Conservation (phyloP, 148 eudicot species). For the Agrostemma githago region DNA sequence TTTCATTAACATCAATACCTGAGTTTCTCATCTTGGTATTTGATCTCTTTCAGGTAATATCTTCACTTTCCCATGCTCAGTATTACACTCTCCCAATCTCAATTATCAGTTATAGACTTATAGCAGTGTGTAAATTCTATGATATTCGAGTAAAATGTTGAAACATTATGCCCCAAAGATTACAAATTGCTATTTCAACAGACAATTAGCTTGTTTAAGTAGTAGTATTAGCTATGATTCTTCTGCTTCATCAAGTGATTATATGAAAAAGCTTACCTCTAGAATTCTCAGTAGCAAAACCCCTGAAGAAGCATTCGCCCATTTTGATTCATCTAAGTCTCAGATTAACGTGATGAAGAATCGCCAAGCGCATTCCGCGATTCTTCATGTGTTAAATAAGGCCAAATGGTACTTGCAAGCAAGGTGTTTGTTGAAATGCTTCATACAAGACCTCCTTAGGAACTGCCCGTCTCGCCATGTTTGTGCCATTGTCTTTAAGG, state of each 20-base stretch:
- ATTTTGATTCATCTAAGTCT: slow-evolving; percentile 44
- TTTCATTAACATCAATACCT: too few relatives aligned
- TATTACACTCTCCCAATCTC: neutral
- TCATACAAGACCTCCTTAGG: slow-evolving; percentile 42
- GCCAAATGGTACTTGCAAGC: slow-evolving; percentile 59
- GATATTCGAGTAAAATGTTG: slow-evolving; percentile 32
- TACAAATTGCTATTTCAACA: slow-evolving; percentile 12
- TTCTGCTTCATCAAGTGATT: slow-evolving; percentile 25
- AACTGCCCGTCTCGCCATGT: slow-evolving; percentile 40
- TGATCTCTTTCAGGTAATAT: slow-evolving; percentile 23
- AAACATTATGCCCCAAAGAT: slow-evolving; percentile 32
- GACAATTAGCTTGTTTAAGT: slow-evolving; percentile 14
- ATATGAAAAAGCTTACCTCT: slow-evolving; percentile 28
- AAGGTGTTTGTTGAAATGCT: slow-evolving; percentile 69
- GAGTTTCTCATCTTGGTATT: too few relatives aligned
- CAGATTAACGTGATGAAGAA: slow-evolving; percentile 34
- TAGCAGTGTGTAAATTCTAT: neutral
- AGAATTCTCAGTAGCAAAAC: slow-evolving; percentile 47
- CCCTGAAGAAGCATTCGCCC: slow-evolving; percentile 44
- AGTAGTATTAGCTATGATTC: slow-evolving; percentile 12
- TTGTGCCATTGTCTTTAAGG: slow-evolving; percentile 47
- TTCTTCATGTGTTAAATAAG: slow-evolving; percentile 36
- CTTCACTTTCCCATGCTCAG: neutral
- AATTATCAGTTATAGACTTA: neutral
- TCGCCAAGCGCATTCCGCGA: slow-evolving; percentile 47